These are phyloP conservation scores for Diplosphaera chodatii DNA, from an alignment of 139 green algal species.

Conservation along the genomic window DNA sequence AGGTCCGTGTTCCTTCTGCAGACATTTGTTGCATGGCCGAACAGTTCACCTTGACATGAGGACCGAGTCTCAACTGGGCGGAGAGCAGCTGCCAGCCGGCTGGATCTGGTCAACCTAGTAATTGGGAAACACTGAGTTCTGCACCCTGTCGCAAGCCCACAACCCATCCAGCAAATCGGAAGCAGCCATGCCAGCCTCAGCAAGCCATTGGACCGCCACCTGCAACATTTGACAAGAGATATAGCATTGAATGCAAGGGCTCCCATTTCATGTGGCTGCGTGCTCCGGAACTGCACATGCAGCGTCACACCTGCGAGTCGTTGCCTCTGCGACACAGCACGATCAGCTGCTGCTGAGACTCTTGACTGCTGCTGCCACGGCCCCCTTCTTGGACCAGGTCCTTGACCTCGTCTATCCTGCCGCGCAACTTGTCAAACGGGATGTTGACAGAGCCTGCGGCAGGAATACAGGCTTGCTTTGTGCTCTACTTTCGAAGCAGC, in stretches of 20 bases:
- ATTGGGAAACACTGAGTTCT: constrained; percentile 3
- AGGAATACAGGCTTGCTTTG: no score
- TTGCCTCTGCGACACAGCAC: constrained; percentile 91
- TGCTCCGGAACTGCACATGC: constrained; percentile 4
- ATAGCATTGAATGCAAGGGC: no score
- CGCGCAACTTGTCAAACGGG: constrained; percentile 35
- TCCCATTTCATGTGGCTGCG: no score
- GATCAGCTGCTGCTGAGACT: constrained; percentile 30
- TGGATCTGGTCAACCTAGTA: constrained; percentile 5
- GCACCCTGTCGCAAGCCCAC: constrained; percentile 57
- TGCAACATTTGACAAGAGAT: no score
- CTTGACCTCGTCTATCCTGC: constrained; percentile 14
- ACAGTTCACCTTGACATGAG: no score
- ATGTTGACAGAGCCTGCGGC: constrained; percentile 44
- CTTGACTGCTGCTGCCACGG: neutral
- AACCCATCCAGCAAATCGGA: constrained; percentile 78
- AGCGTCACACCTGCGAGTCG: constrained; percentile 92
- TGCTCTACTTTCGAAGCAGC: no score
- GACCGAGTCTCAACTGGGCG: no score
- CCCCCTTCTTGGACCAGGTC: neutral
- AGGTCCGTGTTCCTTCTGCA: no score
- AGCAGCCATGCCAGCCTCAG: constrained; percentile 37
- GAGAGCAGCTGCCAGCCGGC: no score
- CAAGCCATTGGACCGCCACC: constrained; percentile 55
- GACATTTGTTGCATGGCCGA: no score